Conservation (phyloP, 257 asterid species). For the Primulina huaijiensis region DNA sequence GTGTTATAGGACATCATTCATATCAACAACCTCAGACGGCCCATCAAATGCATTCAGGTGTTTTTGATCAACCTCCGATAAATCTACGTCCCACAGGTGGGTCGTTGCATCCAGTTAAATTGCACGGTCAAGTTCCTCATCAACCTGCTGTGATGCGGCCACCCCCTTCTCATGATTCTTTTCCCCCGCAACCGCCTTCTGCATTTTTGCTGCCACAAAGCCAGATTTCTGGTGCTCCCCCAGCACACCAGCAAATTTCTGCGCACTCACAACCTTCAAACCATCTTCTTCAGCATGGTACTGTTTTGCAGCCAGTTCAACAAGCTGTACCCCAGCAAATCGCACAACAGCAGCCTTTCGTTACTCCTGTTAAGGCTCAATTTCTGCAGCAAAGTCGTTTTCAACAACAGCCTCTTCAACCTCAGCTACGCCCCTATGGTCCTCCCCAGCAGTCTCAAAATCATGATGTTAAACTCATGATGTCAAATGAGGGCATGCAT, state of each 20-base stretch:
- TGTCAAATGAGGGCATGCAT: conserved; percentile 48
- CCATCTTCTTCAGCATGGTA: conserved; percentile 50
- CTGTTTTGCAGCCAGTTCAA: conserved; percentile 47
- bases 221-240: conserved; percentile 39
- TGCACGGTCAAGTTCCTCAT: conserved; percentile 50
- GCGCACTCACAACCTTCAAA: conserved; percentile 48
- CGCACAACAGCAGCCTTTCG: conserved; percentile 54
- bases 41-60: conserved; percentile 50
- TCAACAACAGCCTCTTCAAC: conserved; percentile 45
- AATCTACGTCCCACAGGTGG: conserved; percentile 44
- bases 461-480: conserved; percentile 48
- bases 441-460: conserved; percentile 56
- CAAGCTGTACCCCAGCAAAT: conserved; percentile 51
- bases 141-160: conserved; percentile 55
- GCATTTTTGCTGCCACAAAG: conserved; percentile 42
- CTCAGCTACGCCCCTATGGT: conserved; percentile 54
- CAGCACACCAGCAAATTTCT: conserved; percentile 50
- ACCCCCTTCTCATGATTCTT: conserved; percentile 45
- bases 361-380: conserved; percentile 49
- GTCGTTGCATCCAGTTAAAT: conserved; percentile 43
- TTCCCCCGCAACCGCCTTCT: conserved; percentile 46
- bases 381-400: conserved; percentile 48
- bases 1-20: conserved; percentile 63
- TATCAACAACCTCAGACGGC: conserved; percentile 56
- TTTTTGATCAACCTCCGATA: conserved; percentile 42